Conservation (phyloP, 306 rosid genomes). For the Rosa rugosa region DNA sequence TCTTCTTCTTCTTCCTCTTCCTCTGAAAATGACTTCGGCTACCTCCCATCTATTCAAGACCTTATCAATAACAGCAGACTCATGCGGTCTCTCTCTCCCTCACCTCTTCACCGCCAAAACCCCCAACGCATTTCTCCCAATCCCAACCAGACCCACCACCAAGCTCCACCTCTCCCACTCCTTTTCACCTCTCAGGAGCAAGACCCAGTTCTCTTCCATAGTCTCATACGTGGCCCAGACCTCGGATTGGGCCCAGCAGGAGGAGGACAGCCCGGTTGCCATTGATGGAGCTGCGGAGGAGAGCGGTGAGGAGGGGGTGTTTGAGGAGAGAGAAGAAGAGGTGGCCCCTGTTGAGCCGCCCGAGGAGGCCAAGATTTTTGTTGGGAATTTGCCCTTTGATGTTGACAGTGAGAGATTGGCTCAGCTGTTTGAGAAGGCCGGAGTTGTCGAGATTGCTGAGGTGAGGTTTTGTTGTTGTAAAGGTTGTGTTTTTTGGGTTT, state of each 20-base stretch:
- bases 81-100: constrained; percentile 52
- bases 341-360: constrained; percentile 38
- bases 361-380: constrained; percentile 78
- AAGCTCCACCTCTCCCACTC: constrained; percentile 41
- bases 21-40: constrained; percentile 44
- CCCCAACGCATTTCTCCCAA: constrained; percentile 39
- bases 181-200: constrained; percentile 32
- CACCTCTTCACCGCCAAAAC: constrained; percentile 43
- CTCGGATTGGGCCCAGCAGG: constrained; percentile 78
- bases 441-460: constrained; percentile 86
- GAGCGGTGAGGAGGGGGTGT: constrained; percentile 37
- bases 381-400: constrained; percentile 87
- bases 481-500: constrained; percentile 16
- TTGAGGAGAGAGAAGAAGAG: constrained; percentile 34
- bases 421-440: constrained; percentile 66
- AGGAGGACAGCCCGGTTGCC: constrained; percentile 46
- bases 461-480: constrained; percentile 33
- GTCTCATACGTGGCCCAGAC: constrained; percentile 68
- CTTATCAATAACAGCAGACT: constrained; percentile 50
- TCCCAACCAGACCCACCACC: constrained; percentile 42
- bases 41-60: constrained; percentile 46
- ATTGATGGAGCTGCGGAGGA: constrained; percentile 30
- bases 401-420: constrained; percentile 75
- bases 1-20: constrained; percentile 7
- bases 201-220: constrained; percentile 38